phyloP scores from a whole-genome alignment of 75 land plant genomes.

The Azolla pinnata region DNA sequence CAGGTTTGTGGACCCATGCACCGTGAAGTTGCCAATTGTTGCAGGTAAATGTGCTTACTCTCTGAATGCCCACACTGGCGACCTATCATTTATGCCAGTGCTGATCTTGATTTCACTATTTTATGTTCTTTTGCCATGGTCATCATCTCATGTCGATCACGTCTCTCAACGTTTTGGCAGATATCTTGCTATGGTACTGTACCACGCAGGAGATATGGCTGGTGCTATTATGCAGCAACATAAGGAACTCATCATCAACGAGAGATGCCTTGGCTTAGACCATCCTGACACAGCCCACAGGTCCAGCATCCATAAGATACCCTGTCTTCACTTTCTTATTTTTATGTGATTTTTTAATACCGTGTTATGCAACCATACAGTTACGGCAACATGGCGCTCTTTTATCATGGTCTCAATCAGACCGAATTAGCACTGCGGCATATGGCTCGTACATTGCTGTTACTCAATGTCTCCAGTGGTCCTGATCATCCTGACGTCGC shows the following conservation, averaged over 20 bases:
- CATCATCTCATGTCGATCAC: too few species aligned
- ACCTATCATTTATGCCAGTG: too few species aligned
- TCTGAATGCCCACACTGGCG: too few species aligned
- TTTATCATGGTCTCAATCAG: constrained; percentile 96
- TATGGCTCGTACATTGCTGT: constrained; percentile 83
- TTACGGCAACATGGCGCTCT: constrained; percentile 98
- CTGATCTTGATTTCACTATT: too few species aligned
- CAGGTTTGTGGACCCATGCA: constrained; percentile 99
- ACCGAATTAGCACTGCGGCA: constrained; percentile 88
- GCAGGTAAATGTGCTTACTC: too few species aligned
- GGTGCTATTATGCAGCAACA: constrained; percentile 98
- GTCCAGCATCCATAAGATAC: too few species aligned
- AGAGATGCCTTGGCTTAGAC: constrained; percentile 89
- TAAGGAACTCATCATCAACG: constrained; percentile 95
- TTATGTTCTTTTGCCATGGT: neutral
- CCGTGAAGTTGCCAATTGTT: constrained; percentile 93
- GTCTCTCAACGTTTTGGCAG: constrained; percentile 39
- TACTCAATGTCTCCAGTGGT: constrained; percentile 79
- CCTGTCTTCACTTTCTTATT: too few species aligned
- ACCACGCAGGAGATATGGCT: constrained; percentile 97
- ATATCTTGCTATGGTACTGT: constrained; percentile 93
- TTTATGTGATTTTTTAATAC: too few species aligned
- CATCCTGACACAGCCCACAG: constrained; percentile 99
- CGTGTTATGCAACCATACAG: too few species aligned
- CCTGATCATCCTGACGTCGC: constrained; percentile 98